Conservation (phyloP, 2,329 filamentous ascomycete genomes). For the Colletotrichum australisinense region DNA sequence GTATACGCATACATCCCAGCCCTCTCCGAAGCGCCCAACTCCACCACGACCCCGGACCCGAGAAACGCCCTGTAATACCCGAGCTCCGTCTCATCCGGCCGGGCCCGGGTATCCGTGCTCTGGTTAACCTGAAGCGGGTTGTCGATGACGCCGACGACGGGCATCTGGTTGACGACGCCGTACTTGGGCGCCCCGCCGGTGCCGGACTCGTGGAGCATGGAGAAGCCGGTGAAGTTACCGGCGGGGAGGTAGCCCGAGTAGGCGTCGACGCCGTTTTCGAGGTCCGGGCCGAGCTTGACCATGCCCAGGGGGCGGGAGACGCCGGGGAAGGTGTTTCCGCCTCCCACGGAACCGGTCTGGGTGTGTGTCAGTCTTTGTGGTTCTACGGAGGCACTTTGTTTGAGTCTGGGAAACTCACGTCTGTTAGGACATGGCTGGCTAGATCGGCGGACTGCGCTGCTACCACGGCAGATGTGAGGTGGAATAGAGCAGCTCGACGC, state of each 20-base stretch:
- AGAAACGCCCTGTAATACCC: slow-evolving; percentile 71
- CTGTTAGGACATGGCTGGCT: slow-evolving; percentile 48
- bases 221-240: slow-evolving; percentile 69
- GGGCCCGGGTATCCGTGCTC: slow-evolving; percentile 63
- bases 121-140: slow-evolving; percentile 63
- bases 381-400: neutral
- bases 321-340: slow-evolving; percentile 63
- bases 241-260: slow-evolving; percentile 64
- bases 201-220: slow-evolving; percentile 73
- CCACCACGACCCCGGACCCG: slow-evolving; percentile 65
- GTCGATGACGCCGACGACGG: slow-evolving; percentile 58
- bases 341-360: slow-evolving; percentile 58
- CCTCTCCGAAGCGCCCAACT: slow-evolving; percentile 67
- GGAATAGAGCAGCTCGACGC: slow-evolving; percentile 6
- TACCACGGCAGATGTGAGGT: slow-evolving; percentile 10
- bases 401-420: slow-evolving; percentile 40
- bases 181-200: slow-evolving; percentile 79
- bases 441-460: slow-evolving; percentile 39
- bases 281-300: slow-evolving; percentile 62
- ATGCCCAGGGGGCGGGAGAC: slow-evolving; percentile 60
- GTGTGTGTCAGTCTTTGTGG: slow-evolving; percentile 7
- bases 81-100: slow-evolving; percentile 63
- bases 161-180: slow-evolving; percentile 72
- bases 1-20: slow-evolving; percentile 71
- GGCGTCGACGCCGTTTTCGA: slow-evolving; percentile 59